phyloP scores from a whole-genome alignment of 805 yeast species.

The Candida broadrunensis region DNA sequence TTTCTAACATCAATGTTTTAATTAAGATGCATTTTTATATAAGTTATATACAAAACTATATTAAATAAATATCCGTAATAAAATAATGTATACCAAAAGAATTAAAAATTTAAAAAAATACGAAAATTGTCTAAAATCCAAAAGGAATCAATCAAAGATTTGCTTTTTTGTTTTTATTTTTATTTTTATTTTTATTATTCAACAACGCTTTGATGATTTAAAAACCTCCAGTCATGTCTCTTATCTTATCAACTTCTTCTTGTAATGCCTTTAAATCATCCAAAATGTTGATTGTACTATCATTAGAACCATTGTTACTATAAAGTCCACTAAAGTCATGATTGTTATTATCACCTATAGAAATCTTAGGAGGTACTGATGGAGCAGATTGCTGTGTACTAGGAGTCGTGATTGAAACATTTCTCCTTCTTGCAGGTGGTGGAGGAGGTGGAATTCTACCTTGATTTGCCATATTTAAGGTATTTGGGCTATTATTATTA shows the following conservation, averaged over 20 bases:
- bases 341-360: neutral
- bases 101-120: too few species aligned
- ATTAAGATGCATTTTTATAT: too few species aligned
- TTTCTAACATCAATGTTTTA: too few species aligned
- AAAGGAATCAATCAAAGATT: too few species aligned
- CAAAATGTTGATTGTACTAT: conserved; percentile 50
- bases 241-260: conserved; percentile 63
- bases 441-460: conserved; percentile 41
- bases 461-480: conserved; percentile 17
- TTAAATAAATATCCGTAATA: too few species aligned
- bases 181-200: too few species aligned
- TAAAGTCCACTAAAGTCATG: conserved; percentile 1
- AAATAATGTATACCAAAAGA: too few species aligned
- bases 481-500: neutral
- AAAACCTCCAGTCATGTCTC: conserved; percentile 45
- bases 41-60: too few species aligned
- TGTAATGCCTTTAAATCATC: conserved; percentile 67
- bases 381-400: conserved; percentile 12
- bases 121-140: too few species aligned
- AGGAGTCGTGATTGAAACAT: conserved; percentile 11
- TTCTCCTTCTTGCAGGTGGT: conserved; percentile 37
- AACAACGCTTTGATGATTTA: too few species aligned
- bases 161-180: too few species aligned
- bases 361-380: conserved; percentile 28
- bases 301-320: conserved; percentile 8